Base-by-base conservation (phyloP, 768 basidiomycete species). In the Clavulina sp. region DNA sequence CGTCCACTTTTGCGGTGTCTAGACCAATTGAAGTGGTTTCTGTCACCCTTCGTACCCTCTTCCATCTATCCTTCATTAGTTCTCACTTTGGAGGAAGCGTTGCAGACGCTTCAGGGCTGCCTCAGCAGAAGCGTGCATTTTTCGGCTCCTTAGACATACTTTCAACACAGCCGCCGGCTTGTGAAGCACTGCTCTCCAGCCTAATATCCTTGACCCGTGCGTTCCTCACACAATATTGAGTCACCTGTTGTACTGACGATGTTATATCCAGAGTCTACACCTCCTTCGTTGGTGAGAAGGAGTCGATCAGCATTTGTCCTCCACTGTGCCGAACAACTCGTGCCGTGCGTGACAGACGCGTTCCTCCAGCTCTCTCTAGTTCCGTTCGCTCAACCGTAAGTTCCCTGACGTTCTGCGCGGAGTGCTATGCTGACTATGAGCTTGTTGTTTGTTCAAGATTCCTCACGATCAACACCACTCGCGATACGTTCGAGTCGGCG, bases 401-500 rank as follows among this genome's bases (percentile, higher is more conserved):
- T 59, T 26, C 30, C 26, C n/a, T n/a, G n/a, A n/a, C n/a, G n/a
- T n/a, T n/a, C n/a, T n/a, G n/a, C n/a, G n/a, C n/a, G n/a, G 5
- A 16, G 7, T 28, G 9, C 31, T 64, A 30, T 38, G 51, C 46
- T 30, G 36, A 43, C 32, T 53, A 41, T 53, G 30, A 44, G 52
- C 51, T 54, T 16, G 50, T 32, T 46, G 4, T 3, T 21, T 1
- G 9, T 47, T 5, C 38, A 26, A 86, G 84, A 18, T 73, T 81
- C 60, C 68, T 87, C 28, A 70, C 67, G 50, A 72, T 78, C 52
- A 57, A 76, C 1, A 52, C 51, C 13, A 69, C 84, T 56, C 76
- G 81, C 31, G 82, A 88, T 56, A 77, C 77, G n/a, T 91, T 78
- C 58, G 87, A 92, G 62, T 81, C 84, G 0, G 78, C 86, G 1